phyloP scores from a whole-genome alignment of 75 land plant genomes.

The Sequoiadendron giganteum region DNA sequence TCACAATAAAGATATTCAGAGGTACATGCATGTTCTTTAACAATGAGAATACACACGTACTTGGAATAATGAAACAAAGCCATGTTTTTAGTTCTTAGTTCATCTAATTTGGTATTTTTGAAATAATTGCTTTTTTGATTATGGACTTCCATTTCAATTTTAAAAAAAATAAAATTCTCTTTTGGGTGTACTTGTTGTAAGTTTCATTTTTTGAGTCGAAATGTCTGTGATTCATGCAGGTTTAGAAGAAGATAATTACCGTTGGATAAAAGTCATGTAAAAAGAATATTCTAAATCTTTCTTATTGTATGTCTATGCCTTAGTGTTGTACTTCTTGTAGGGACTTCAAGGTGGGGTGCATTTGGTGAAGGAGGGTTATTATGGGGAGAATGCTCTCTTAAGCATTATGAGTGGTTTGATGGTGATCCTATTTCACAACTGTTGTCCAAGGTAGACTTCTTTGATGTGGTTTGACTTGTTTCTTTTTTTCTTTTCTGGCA shows the following conservation, averaged over 20 bases:
- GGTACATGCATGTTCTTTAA: too few species aligned
- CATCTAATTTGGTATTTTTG: too few species aligned
- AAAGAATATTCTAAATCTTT: background rate
- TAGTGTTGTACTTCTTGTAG: slow-evolving; percentile 22
- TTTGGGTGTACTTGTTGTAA: background rate
- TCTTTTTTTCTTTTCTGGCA: background rate
- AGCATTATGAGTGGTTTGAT: slow-evolving; percentile 87
- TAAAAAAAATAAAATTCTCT: too few species aligned
- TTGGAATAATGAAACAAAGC: too few species aligned
- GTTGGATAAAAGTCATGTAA: background rate
- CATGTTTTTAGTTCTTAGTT: too few species aligned
- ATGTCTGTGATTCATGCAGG: background rate
- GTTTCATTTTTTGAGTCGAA: background rate
- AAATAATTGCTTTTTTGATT: background rate
- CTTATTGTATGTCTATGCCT: background rate
- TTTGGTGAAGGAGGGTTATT: slow-evolving; percentile 89
- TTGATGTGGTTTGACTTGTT: background rate
- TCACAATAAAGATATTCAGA: too few species aligned
- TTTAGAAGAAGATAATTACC: background rate
- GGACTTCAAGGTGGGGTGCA: slow-evolving; percentile 79
- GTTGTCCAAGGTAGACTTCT: slow-evolving; percentile 49
- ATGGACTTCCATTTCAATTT: background rate
- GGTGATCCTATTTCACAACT: slow-evolving; percentile 56
- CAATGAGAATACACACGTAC: too few species aligned
- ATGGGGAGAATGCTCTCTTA: slow-evolving; percentile 80